These are phyloP conservation scores for Cynanchum wilfordii DNA, from an alignment of 257 asterid species.

Conservation along the genomic window DNA sequence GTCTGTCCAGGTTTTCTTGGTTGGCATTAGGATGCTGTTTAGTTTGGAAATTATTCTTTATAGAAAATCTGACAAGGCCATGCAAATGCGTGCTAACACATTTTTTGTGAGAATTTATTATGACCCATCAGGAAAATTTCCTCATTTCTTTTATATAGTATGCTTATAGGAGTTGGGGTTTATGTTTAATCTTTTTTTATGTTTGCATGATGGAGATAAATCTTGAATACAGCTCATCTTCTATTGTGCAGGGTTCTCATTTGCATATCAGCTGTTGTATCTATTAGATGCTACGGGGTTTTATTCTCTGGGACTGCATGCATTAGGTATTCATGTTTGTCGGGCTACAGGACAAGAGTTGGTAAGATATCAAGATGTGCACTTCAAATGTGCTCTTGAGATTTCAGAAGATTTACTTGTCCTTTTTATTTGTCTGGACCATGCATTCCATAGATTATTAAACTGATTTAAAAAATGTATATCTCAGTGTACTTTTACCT, in stretches of 20 bases:
- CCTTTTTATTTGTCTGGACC: not conserved
- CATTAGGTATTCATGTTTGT: conserved; percentile 87
- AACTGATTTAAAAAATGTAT: not conserved
- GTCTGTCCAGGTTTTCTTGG: too few species aligned
- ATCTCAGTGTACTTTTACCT: not conserved
- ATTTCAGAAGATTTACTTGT: not conserved
- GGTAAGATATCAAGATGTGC: conserved; percentile 41
- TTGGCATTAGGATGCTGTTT: too few species aligned
- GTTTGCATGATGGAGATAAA: not conserved
- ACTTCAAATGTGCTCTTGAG: not conserved
- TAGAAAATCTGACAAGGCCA: too few species aligned
- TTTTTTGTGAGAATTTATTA: too few species aligned
- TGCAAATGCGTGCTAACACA: too few species aligned
- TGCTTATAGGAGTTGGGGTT: not conserved
- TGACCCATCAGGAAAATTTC: not conserved
- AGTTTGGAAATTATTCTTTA: too few species aligned
- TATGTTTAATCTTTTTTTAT: not conserved
- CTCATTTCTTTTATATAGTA: not conserved
- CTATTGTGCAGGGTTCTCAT: conserved; percentile 63
- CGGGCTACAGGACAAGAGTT: conserved; percentile 99
- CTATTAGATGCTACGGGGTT: conserved; percentile 96
- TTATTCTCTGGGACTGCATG: conserved; percentile 82
- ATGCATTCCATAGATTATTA: not conserved
- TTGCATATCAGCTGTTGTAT: conserved; percentile 91
- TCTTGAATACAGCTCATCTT: conserved; percentile 11